Evolutionary conservation across 2,329 filamentous ascomycete genomes (phyloP).

Genomic region (Pseudogymnoascus sp.): DNA sequence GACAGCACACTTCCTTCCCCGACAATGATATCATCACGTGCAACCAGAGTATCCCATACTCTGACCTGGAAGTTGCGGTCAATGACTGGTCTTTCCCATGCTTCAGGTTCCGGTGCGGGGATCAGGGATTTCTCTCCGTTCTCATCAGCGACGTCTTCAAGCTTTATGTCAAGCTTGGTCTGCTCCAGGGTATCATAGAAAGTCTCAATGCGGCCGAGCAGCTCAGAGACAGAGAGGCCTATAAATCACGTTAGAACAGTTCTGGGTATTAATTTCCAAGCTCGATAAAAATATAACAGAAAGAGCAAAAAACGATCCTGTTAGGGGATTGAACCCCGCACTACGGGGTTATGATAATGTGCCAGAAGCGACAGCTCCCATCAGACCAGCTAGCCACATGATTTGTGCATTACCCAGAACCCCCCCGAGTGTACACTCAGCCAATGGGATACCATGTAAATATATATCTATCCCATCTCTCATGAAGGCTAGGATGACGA

Average conservation of each 20-base stretch:
- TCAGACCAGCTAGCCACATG: neutral
- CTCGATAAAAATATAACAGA: neutral
- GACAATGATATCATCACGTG: slow-evolving; percentile 10
- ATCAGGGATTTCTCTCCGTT: neutral
- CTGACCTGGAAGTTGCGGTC: neutral
- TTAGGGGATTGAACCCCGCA: slow-evolving; percentile 5
- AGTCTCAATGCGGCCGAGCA: slow-evolving; percentile 4
- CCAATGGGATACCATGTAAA: slow-evolving; percentile 4
- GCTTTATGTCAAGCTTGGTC: neutral
- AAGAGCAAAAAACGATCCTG: slow-evolving; percentile 2
- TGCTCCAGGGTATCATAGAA: slow-evolving; percentile 5
- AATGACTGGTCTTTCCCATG: neutral
- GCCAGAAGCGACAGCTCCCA: slow-evolving; percentile 2
- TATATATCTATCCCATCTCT: neutral
- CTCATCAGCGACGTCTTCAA: neutral
- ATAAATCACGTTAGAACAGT: neutral
- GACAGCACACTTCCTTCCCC: neutral
- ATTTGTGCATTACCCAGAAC: neutral
- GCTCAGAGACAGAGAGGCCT: slow-evolving; percentile 5
- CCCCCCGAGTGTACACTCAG: neutral
- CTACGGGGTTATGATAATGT: slow-evolving; percentile 1
- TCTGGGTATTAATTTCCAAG: neutral
- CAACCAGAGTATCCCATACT: slow-evolving; percentile 1
- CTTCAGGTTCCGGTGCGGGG: neutral
- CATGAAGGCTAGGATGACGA: neutral